phyloP scores from a whole-genome alignment of 225 moss, liverwort and hornwort genomes.

The Sphagnum contortum region DNA sequence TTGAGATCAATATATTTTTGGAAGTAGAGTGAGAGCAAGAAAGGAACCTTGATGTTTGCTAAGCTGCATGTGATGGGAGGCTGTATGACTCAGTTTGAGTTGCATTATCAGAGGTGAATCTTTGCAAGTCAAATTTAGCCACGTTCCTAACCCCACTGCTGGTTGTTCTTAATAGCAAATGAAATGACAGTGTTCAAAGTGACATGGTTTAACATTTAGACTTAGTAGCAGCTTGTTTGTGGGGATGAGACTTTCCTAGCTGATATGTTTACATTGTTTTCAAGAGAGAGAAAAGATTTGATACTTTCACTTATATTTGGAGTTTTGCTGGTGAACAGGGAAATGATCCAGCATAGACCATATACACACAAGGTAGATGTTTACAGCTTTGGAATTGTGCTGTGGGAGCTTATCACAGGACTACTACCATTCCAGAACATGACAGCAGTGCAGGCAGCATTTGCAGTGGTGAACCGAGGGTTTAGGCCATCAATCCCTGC shows the following conservation, averaged over 20 bases:
- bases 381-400: conserved; percentile 98
- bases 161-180: too few relatives aligned
- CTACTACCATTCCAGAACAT: conserved; percentile 91
- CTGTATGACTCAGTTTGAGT: too few relatives aligned
- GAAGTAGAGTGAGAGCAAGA: too few relatives aligned
- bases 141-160: too few relatives aligned
- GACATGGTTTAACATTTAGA: too few relatives aligned
- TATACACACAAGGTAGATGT: conserved; percentile 99
- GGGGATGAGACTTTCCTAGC: neutral
- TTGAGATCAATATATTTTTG: too few relatives aligned
- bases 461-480: conserved; percentile 96
- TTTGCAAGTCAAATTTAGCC: too few relatives aligned
- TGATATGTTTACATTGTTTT: neutral
- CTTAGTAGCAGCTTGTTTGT: neutral
- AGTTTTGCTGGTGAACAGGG: conserved; percentile 36
- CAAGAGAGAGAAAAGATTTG: neutral
- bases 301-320: neutral
- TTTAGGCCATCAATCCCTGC: conserved; percentile 72
- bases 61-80: too few relatives aligned
- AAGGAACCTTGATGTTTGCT: too few relatives aligned
- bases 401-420: conserved; percentile 99
- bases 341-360: conserved; percentile 97
- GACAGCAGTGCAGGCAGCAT: conserved; percentile 99
- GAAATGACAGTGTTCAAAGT: too few relatives aligned
- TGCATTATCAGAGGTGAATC: too few relatives aligned